Evolutionary conservation across 306 rosid genomes (phyloP), one percentile per base, ranked within the genome.

Genomic region (Citrullus mucosospermus): DNA sequence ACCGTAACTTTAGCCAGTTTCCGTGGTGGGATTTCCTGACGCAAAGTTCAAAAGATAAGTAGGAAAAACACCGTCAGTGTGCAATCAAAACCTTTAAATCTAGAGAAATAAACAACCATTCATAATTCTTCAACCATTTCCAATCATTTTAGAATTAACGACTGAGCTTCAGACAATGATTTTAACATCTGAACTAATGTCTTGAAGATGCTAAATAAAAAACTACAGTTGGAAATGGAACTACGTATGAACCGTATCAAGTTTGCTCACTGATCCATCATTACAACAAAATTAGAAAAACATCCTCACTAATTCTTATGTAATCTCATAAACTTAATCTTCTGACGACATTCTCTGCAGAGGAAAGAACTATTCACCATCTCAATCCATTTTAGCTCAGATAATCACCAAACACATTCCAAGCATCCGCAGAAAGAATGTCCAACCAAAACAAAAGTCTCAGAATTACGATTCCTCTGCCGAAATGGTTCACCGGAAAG

Each of bases 21-120:
- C 57, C 76, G 25, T 6, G 78, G 73, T 57, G 67, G 16, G 57
- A 44, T 58, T 71, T 71, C 88, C 90, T 86, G 88, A 32, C 56
- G 28, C 75, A 25, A 15, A 5, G 61, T 25, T 44, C 57, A 14
- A 70, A 70, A 20, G 38, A 46, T 25, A 70, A 68, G 73, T 17
- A 66, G 28, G 14, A 66, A 69, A 36, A 69, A 44, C 36, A 69
- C 7, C 9, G 18, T 69, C 55, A 69, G 36, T 44, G 51, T 69
- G 75, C n/a, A 20, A 10, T 41, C 55, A 69, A 43, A 69, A 69
- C 36, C 30, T 69, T n/a, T 4, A 69, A 69, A 69, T 10, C 54
- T 2, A n/a, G 28, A 65, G 48, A 38, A 65, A 65, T 32, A 38
- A 65, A 38, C 13, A 36, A 17, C 8, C 44, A 32, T 30, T 22